phyloP scores from a whole-genome alignment of 148 eudicot species.

The Mesembryanthemum crystallinum region DNA sequence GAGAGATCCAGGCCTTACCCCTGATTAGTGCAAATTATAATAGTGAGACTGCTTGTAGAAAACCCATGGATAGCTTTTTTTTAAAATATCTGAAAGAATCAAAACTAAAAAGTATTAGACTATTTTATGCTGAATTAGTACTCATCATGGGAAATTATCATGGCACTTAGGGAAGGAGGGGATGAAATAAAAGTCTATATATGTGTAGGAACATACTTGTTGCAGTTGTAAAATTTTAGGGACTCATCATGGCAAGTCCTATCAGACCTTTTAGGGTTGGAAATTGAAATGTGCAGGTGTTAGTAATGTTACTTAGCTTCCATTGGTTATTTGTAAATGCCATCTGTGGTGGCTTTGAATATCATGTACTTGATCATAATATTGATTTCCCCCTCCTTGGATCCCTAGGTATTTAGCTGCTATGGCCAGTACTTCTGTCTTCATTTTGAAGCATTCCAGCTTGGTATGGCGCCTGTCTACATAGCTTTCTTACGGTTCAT shows the following conservation, averaged over 20 bases:
- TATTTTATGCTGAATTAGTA: too few relatives aligned
- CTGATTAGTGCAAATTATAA: too few relatives aligned
- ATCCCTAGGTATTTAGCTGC: slow-evolving; percentile 46
- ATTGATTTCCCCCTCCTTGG: not conserved
- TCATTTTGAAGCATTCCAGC: slow-evolving; percentile 58
- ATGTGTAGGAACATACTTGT: too few relatives aligned
- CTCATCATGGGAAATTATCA: too few relatives aligned
- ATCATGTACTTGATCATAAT: not conserved
- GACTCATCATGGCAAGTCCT: too few relatives aligned
- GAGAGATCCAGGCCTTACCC: too few relatives aligned
- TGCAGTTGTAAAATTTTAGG: too few relatives aligned
- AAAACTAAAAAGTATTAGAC: too few relatives aligned
- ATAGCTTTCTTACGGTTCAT: slow-evolving; percentile 57
- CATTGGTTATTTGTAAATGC: not conserved
- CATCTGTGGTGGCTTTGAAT: not conserved
- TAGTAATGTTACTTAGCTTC: not conserved
- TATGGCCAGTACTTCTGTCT: slow-evolving; percentile 61
- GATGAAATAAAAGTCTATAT: too few relatives aligned
- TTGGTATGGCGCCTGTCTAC: slow-evolving; percentile 59
- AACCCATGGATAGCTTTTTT: too few relatives aligned
- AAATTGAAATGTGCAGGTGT: not conserved
- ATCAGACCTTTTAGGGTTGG: not conserved
- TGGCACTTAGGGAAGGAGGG: not conserved
- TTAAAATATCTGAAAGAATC: not conserved
- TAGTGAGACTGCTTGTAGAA: too few relatives aligned